Percentiles rank a stretch among this genome's conserved stretches.
phyloP scores from a whole-genome alignment of 306 rosid species.

The Fagus sylvatica region DNA sequence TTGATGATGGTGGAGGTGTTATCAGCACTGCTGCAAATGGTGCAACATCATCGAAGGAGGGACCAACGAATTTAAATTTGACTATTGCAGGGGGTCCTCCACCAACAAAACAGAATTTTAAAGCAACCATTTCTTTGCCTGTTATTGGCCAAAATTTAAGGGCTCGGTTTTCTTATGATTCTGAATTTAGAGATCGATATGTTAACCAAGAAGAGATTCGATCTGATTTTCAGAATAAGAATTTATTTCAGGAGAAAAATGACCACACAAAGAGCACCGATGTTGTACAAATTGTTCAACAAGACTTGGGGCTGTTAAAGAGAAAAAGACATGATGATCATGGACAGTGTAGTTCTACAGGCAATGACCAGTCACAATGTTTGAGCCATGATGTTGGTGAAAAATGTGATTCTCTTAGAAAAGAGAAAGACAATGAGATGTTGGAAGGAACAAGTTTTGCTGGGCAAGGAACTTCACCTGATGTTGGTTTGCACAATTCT shows the following conservation, averaged over 20 bases:
- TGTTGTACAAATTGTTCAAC: conserved; percentile 30
- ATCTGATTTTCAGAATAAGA: conserved; percentile 34
- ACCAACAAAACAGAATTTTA: conserved; percentile 83
- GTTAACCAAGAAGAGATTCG: conserved; percentile 31
- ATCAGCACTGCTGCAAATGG: conserved; percentile 25
- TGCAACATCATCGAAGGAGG: conserved; percentile 48
- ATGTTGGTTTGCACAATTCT: conserved; percentile 32
- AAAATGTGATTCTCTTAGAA: conserved; percentile 9
- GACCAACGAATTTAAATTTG: conserved; percentile 51
- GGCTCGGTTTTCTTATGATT: conserved; percentile 67
- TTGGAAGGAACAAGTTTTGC: conserved; percentile 12
- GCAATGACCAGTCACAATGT: conserved; percentile 4
- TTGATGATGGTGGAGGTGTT: conserved; percentile 38
- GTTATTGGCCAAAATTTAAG: conserved; percentile 80
- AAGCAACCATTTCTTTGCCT: conserved; percentile 80
- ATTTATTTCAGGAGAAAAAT: conserved; percentile 32
- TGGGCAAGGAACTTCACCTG: conserved; percentile 31
- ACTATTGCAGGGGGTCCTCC: conserved; percentile 99
- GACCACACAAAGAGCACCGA: conserved; percentile 24
- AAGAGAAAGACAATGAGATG: conserved; percentile 2
- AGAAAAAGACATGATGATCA: conserved; percentile 8
- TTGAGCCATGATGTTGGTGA: neutral
- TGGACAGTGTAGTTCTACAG: neutral
- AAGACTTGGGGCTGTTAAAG: neutral
- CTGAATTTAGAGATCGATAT: conserved; percentile 41